Conservation (phyloP, 768 basidiomycete genomes). For the Melanogaster broomeanus region DNA sequence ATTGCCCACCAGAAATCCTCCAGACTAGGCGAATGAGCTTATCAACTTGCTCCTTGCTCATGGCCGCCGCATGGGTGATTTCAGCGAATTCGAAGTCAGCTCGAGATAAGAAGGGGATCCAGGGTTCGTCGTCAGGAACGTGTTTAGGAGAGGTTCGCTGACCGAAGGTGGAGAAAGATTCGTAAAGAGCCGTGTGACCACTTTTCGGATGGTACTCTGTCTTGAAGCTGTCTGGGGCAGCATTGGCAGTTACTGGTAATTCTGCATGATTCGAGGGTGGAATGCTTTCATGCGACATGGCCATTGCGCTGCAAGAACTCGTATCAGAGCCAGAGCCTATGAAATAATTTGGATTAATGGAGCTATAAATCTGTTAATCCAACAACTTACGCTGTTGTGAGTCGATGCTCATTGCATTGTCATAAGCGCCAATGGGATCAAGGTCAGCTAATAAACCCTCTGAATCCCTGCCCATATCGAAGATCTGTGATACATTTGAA, state of each 20-base stretch:
- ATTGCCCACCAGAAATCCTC: conserved; percentile 2
- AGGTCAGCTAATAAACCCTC: neutral
- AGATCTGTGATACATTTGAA: neutral
- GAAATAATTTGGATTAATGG: neutral
- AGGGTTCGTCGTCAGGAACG: neutral
- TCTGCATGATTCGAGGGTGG: neutral
- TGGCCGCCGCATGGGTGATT: neutral
- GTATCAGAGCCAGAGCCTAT: neutral
- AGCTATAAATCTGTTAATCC: neutral
- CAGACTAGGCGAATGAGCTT: neutral
- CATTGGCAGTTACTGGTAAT: neutral
- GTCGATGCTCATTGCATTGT: neutral
- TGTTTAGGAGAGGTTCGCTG: neutral
- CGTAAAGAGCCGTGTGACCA: neutral
- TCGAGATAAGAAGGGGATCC: conserved; percentile 3
- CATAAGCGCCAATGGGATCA: neutral
- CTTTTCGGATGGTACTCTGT: conserved; percentile 6
- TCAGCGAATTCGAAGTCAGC: conserved; percentile 13
- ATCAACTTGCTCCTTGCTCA: conserved; percentile 5
- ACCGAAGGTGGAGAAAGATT: conserved; percentile 4
- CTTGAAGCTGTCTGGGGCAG: conserved; percentile 1
- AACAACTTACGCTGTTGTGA: neutral
- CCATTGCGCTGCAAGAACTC: neutral
- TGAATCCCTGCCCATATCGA: neutral
- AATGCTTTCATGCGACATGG: neutral